phyloP scores from a whole-genome alignment of 2,329 filamentous ascomycete genomes.

The Verticillium nonalfalfae region DNA sequence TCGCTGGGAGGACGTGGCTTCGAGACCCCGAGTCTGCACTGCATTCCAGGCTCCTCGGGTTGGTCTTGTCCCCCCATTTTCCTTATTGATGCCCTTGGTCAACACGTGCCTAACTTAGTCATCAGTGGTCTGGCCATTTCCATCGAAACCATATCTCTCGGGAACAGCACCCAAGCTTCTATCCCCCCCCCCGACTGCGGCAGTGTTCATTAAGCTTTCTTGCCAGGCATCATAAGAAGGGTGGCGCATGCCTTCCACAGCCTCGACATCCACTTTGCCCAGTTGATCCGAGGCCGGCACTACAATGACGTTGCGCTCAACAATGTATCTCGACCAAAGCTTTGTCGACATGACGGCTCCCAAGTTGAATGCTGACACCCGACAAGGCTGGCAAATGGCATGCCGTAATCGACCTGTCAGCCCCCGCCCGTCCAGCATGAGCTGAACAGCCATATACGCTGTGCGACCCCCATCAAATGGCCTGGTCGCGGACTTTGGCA shows the following conservation, averaged over 20 bases:
- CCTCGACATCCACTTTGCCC: too few species aligned
- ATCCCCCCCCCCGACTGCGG: too few species aligned
- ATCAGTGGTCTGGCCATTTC: too few species aligned
- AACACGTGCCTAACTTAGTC: too few species aligned
- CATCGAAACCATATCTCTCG: too few species aligned
- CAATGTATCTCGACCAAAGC: not conserved
- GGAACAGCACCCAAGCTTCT: too few species aligned
- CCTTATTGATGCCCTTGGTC: too few species aligned
- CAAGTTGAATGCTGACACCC: not conserved
- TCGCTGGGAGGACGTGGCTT: too few species aligned
- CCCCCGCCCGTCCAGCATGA: not conserved
- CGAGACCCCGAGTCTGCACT: not conserved
- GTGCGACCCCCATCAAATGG: not conserved
- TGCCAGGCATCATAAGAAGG: too few species aligned
- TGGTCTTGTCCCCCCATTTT: not conserved
- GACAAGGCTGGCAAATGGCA: not conserved
- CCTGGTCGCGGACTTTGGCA: too few species aligned
- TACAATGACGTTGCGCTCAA: not conserved
- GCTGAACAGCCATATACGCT: not conserved
- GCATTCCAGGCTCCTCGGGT: not conserved
- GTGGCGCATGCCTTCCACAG: too few species aligned
- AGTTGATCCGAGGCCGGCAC: not conserved
- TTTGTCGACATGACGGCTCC: not conserved
- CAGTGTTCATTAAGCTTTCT: too few species aligned
- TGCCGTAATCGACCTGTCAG: not conserved